Conservation (phyloP, 768 basidiomycete species). For the Serendipita sp. region DNA sequence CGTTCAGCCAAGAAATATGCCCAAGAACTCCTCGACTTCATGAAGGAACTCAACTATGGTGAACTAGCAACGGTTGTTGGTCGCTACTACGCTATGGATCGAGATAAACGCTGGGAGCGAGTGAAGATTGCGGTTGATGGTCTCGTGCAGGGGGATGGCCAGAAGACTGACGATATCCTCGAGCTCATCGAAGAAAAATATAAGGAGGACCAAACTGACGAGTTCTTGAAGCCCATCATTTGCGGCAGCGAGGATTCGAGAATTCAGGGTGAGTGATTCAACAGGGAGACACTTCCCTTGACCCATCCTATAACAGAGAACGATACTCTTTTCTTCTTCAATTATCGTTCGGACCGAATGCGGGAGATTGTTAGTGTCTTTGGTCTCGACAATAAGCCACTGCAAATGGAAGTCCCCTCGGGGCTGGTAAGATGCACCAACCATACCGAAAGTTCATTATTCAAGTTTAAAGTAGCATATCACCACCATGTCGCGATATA, state of each 20-base stretch:
- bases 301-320: conserved; percentile 29
- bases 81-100: conserved; percentile 93
- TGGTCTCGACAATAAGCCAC: conserved; percentile 65
- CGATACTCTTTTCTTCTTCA: conserved; percentile 91
- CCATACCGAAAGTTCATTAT: background rate
- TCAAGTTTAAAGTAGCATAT: conserved; percentile 37
- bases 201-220: conserved; percentile 74
- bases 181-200: conserved; percentile 59
- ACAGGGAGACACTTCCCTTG: background rate
- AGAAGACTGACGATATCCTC: conserved; percentile 36
- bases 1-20: conserved; percentile 63
- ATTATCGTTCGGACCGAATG: conserved; percentile 94
- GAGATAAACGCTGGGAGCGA: conserved; percentile 92
- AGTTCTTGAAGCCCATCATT: conserved; percentile 91
- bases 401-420: conserved; percentile 67
- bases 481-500: conserved; percentile 89
- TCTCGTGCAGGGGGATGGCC: conserved; percentile 53
- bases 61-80: conserved; percentile 75
- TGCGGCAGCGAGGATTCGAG: conserved; percentile 62
- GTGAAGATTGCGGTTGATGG: conserved; percentile 80
- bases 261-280: conserved; percentile 45
- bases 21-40: conserved; percentile 59
- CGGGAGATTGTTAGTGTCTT: conserved; percentile 74
- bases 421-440: conserved; percentile 40
- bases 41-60: conserved; percentile 59